These are phyloP conservation scores for Suillus brevipes DNA, from an alignment of 768 basidiomycete species.

Conservation along the genomic window DNA sequence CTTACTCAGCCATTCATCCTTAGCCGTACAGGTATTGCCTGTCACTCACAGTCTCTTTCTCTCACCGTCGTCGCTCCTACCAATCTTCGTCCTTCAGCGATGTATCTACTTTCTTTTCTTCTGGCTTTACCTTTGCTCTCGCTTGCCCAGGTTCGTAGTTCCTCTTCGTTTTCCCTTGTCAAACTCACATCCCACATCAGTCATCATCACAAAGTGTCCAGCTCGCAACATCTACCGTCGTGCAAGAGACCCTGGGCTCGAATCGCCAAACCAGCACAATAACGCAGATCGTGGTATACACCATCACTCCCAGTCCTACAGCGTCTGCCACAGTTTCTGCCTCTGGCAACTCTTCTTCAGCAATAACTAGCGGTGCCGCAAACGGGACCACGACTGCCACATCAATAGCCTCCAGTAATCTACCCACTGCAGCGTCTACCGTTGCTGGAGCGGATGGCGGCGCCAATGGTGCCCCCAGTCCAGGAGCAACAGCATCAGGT, in stretches of 20 bases:
- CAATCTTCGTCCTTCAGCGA: slow-evolving; percentile 10
- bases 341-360: slow-evolving; percentile 24
- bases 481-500: slow-evolving; percentile 45
- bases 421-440: slow-evolving; percentile 60
- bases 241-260: slow-evolving; percentile 34
- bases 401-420: slow-evolving; percentile 38
- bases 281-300: slow-evolving; percentile 44
- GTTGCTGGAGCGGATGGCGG: slow-evolving; percentile 52
- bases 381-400: slow-evolving; percentile 36
- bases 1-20: background rate
- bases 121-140: slow-evolving; percentile 28
- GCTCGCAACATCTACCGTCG: slow-evolving; percentile 23
- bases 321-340: slow-evolving; percentile 20
- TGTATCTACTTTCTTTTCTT: slow-evolving; percentile 33
- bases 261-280: slow-evolving; percentile 43
- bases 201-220: slow-evolving; percentile 37
- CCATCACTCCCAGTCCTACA: slow-evolving; percentile 40
- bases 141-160: slow-evolving; percentile 33
- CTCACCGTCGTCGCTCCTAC: background rate
- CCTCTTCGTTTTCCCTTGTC: background rate
- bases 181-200: slow-evolving; percentile 8
- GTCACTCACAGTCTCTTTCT: background rate
- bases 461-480: slow-evolving; percentile 58
- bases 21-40: background rate
- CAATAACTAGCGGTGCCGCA: slow-evolving; percentile 19